Base-by-base conservation (phyloP, 495 filamentous ascomycete species). In the Penicillium bovifimosum region DNA sequence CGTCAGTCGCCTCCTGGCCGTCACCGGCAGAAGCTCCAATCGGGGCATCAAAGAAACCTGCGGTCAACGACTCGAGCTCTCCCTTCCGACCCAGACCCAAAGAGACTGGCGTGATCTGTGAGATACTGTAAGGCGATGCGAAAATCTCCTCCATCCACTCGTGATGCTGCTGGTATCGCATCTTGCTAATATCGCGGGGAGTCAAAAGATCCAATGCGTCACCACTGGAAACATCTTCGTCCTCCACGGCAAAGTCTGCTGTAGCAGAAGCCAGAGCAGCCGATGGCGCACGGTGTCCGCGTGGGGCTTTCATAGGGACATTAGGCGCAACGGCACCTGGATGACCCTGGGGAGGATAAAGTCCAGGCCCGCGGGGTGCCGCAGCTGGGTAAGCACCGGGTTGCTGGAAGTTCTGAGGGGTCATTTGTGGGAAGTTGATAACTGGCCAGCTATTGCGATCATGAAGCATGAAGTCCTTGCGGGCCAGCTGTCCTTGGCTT, bases 141-240 rank as follows among this genome's bases (percentile, higher is more conserved):
- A 96, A 77, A n/a, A 98, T 83, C 69, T 98, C 91, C 61, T 96
- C 93, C 87, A 97, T 95, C 93, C 91, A 96, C 67, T 96, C 91
- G 58, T 97, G 93, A 61, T 98, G 93, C 60, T 96, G 93, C 55
- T 83, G 85, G 63, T 95, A 98, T 41, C 93, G 77, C 59, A 82
- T 80, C 54, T 84, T 74, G 59, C 88, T 92, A 56, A 97, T 84
- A 52, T 97, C 93, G 6, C 90, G 84, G 14, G 91, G 90, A 0
- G 86, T 91, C 32, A 95, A 71, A 43, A 89, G 78, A 60, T 98
- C 93, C 61, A 98, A 85, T 60, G 87, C 76, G 61, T 98, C 93
- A 13, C 91, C 90, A 2, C 85, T 78, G 5, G 85, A 84, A 2
- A 86, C 85, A 58, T 95, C 90, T 65, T 97, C 93, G 54, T 97